phyloP scores from a whole-genome alignment of 169 alveolate species.

The Plasmodium adleri region DNA sequence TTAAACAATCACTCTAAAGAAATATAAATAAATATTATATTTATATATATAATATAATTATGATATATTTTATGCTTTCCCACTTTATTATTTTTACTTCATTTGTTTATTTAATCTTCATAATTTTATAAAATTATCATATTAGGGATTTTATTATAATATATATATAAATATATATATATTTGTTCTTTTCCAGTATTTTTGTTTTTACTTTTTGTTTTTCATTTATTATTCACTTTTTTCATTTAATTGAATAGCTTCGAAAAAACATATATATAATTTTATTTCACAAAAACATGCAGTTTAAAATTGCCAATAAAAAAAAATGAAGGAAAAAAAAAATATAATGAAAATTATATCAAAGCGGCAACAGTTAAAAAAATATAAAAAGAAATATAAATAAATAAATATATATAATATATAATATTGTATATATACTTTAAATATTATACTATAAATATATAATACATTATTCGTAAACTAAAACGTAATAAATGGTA shows the following conservation, averaged over 20 bases:
- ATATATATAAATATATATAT: not conserved
- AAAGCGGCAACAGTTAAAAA: not conserved
- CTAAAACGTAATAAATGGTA: too few relatives aligned
- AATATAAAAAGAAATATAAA: too few relatives aligned
- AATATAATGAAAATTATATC: not conserved
- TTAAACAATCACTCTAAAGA: too few relatives aligned
- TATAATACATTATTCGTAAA: too few relatives aligned
- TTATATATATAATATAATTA: too few relatives aligned
- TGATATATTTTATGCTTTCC: too few relatives aligned
- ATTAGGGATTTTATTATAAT: not conserved
- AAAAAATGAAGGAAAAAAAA: constrained; percentile 2
- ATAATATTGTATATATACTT: too few relatives aligned
- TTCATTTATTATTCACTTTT: not conserved
- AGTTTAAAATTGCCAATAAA: not conserved
- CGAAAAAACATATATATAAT: not conserved
- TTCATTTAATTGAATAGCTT: not conserved
- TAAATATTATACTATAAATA: too few relatives aligned
- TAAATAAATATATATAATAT: too few relatives aligned
- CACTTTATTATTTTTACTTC: too few relatives aligned
- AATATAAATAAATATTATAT: too few relatives aligned
- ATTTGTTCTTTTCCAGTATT: not conserved
- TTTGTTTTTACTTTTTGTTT: not conserved
- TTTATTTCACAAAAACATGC: constrained; percentile 13
- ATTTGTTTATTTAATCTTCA: not conserved
- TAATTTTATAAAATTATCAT: not conserved